Evolutionary conservation across 2,329 filamentous ascomycete genomes (phyloP), one percentile per base, ranked within the genome.

Genomic region (Cercospora sojina): DNA sequence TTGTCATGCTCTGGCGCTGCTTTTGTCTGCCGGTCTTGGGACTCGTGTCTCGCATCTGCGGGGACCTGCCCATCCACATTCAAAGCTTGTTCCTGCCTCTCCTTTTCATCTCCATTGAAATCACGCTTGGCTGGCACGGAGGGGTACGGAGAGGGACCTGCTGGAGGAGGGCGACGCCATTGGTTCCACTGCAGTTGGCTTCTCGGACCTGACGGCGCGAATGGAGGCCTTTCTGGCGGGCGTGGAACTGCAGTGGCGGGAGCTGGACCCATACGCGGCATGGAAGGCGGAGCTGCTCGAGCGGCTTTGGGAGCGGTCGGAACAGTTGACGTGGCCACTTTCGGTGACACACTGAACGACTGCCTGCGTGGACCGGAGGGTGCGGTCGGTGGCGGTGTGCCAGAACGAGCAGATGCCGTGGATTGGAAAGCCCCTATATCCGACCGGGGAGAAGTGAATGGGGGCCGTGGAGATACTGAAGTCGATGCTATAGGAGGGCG

Each of bases 71-170:
- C 31, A 12, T 59, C 60, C 29, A n/a, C n/a, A 13, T 31, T 16
- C 12, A 4, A 7, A 31, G 8, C 20, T 56, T 20, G 25, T 31
- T 56, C 51, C 23, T 57, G 59, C 18, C 64, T 72, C 16, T 71
- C 72, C 57, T 72, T 81, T 62, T 83, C 82, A 32, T 83, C 81
- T 9, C 74, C 75, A 20, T 77, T 75, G 35, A 76, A 74, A 65
- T 84, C 82, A 31, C 82, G 77, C 69, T 84, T 84, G 0, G 78
- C 78, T 12, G 82, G 82, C 4, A 83, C 71, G 5, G 71, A 18
- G 25, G 67, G 55, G 18, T 69, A 72, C 8, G 64, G 35, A 35
- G 72, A 72, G 6, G 78, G 73, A 16, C 62, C 56, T 25, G 73
- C 71, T 7, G 78, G 73, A 32, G 78, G 79, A 62, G 80, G 80